Evolutionary conservation across 208 protist genomes (phyloP), one percentile per base, ranked within the genome.

Genomic region (Leptomonas pyrrhocoris): DNA sequence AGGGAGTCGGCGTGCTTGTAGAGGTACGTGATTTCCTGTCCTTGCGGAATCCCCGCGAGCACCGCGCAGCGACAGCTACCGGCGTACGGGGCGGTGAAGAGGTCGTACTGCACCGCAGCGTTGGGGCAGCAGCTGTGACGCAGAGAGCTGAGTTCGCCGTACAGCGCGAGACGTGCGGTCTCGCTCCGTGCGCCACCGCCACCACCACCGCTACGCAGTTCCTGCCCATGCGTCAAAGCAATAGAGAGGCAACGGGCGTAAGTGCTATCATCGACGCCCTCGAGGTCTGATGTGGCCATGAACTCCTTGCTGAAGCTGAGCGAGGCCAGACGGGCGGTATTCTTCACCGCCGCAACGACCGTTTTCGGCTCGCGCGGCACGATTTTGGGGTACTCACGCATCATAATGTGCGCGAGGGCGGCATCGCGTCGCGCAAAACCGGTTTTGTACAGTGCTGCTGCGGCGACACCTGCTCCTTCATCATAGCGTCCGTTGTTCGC

Each of bases 101-200:
- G 18, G 53, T 82, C 77, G 59, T 77, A 78, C 63, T 80, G 68
- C 46, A 85, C 74, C 12, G 68, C 50, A 0, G 77, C 63, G 49
- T 77, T 89, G 8, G 84, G 84, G n/a, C 68, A 62, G 77, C 84
- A 89, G 71, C 80, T 86, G 68, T 89, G 84, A 3, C 80, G 80
- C 7, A 83, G 21, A 25, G 68, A 53, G 36, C 60, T 46, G 6
- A 89, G 55, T 43, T 85, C 80, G 6, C 66, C 59, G 23, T 86
- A 89, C 2, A 86, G 50, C 1, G 84, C 84, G 0, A 85, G 21
- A 49, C 70, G 71, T 15, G 69, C 62, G 5, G 66, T 70, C 3
- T 68, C 51, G 19, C 49, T 62, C 23, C 48, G 53, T 2, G 28
- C 60, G 0, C 55, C 27, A 25, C 54, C 59, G 1, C 25, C 65